Base-by-base conservation (phyloP, 2,329 filamentous ascomycete genomes). In the Nemania sp. region DNA sequence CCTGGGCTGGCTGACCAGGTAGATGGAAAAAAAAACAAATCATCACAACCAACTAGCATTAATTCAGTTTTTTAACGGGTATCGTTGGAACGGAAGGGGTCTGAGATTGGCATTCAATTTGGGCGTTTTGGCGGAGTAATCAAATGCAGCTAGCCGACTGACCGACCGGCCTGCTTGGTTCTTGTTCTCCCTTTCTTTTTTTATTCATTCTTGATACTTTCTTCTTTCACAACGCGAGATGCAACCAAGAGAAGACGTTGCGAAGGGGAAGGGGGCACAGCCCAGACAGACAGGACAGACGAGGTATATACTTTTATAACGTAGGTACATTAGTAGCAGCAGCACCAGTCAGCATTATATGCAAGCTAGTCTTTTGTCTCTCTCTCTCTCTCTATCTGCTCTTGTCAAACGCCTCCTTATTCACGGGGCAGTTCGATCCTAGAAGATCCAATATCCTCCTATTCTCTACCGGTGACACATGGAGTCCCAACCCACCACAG, bases 1-100 rank as follows among this genome's bases (percentile, higher is more conserved):
- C 68, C 79, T 87, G 46, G 84, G 84, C 55, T 87, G 76, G 74
- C 65, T 87, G 52, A 87, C 84, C 49, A 85, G 79, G 72, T 87
- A 76, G 76, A 55, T 29, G 25, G 25, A n/a, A n/a, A n/a, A n/a
- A n/a, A n/a, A n/a, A n/a, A n/a, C n/a, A n/a, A n/a, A n/a, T n/a
- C n/a, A n/a, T n/a, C n/a, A 7, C 25, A 7, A 29, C 3, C 40
- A 45, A 39, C 18, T 32, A 39, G 13, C 17, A 46, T 51, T 53
- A 42, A 51, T 29, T 15, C 46, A 15, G 50, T 49, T 29, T 29
- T 49, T 29, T 29, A 18, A 21, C 3, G 17, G 32, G 54, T 54
- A 56, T 18, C 45, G 54, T 40, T 9, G 39, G 52, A 34, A 17
- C 25, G 25, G 52, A 34, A 17, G 4, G 25, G 15, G 35, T 59